These are phyloP conservation scores for Amylocystis lapponica DNA, from an alignment of 768 basidiomycete species.

Conservation along the genomic window DNA sequence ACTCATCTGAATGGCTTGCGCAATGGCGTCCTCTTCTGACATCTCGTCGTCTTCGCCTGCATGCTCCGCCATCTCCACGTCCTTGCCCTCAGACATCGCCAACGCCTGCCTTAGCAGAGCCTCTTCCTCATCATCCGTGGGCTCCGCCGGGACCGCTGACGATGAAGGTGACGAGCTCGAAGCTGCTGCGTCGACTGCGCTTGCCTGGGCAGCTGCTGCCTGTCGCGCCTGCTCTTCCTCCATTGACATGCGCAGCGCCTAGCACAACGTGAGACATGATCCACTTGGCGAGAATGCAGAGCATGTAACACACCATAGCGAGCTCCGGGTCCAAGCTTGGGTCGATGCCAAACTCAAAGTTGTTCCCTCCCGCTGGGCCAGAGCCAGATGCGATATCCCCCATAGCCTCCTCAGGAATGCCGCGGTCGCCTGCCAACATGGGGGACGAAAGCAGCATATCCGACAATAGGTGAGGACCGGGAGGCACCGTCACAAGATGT, in stretches of 20 bases:
- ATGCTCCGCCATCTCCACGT: constrained; percentile 37
- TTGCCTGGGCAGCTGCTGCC: constrained; percentile 40
- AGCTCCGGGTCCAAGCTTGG: constrained; percentile 94
- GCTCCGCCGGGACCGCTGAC: constrained; percentile 31
- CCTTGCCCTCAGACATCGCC: constrained; percentile 61
- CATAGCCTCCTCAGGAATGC: constrained; percentile 59
- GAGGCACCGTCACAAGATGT: constrained; percentile 74
- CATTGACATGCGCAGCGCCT: constrained; percentile 97
- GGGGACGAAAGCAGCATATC: constrained; percentile 78
- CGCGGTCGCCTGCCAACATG: constrained; percentile 75
- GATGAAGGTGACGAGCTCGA: constrained; percentile 30
- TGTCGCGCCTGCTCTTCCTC: constrained; percentile 87
- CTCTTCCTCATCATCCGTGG: constrained; percentile 71
- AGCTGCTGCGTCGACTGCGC: constrained; percentile 26
- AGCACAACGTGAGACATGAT: constrained; percentile 1
- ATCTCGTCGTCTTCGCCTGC: constrained; percentile 57
- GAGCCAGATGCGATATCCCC: constrained; percentile 39
- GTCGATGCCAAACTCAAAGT: constrained; percentile 89
- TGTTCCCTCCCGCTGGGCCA: constrained; percentile 37
- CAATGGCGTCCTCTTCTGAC: constrained; percentile 87
- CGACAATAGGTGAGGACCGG: constrained; percentile 76
- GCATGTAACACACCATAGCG: constrained; percentile 67
- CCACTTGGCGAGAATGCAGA: background rate
- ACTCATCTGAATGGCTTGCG: constrained; percentile 89
- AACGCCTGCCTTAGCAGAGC: constrained; percentile 71